phyloP scores from a whole-genome alignment of 306 rosid species.

The Fagus sylvatica region DNA sequence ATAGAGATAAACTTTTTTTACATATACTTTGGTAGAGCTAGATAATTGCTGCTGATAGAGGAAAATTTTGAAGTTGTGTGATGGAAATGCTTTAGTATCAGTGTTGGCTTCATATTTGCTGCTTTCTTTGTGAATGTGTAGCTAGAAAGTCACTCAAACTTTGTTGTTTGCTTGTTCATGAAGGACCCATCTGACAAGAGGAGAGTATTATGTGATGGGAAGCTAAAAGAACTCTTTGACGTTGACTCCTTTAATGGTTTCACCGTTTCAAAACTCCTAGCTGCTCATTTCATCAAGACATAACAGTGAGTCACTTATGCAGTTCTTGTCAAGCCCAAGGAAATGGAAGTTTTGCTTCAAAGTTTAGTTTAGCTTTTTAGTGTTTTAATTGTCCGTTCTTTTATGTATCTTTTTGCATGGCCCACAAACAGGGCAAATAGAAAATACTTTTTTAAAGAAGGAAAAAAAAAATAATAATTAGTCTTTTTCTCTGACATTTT shows the following conservation, averaged over 20 bases:
- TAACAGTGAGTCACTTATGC: conserved; percentile 42
- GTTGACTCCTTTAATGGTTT: conserved; percentile 65
- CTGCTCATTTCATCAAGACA: conserved; percentile 64
- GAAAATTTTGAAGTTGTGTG: neutral
- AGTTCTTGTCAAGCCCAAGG: conserved; percentile 21
- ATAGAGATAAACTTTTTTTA: neutral
- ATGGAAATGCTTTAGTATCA: neutral
- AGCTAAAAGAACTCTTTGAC: conserved; percentile 73
- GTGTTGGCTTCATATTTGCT: neutral
- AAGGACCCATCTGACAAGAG: conserved; percentile 83
- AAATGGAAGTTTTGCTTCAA: conserved; percentile 36
- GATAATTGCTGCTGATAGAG: neutral
- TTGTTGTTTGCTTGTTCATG: conserved; percentile 28
- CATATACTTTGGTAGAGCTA: neutral
- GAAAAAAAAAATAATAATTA: conserved; percentile 12
- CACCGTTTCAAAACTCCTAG: conserved; percentile 67
- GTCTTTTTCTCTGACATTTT: conserved; percentile 5
- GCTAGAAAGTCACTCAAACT: neutral
- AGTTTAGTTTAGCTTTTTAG: conserved; percentile 22
- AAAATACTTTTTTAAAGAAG: neutral
- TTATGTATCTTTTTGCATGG: conserved; percentile 23
- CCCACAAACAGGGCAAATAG: conserved; percentile 33
- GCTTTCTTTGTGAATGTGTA: neutral
- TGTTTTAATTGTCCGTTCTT: conserved; percentile 3
- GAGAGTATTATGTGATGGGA: conserved; percentile 63